phyloP scores from a whole-genome alignment of 495 filamentous ascomycete species.

The Penicillium alfredii region DNA sequence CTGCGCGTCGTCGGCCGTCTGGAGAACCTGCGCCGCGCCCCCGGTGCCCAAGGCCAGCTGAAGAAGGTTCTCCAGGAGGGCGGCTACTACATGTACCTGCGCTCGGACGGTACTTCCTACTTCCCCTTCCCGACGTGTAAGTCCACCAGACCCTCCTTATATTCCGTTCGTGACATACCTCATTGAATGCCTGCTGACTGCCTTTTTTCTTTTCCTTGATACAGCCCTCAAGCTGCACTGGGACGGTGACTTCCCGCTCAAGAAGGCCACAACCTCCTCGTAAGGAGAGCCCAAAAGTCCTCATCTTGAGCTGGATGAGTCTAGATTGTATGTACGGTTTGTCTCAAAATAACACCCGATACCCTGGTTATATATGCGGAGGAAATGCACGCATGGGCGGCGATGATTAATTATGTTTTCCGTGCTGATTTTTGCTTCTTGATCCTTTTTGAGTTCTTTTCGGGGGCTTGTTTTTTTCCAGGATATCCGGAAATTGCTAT shows the following conservation, averaged over 20 bases:
- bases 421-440: slow-evolving; percentile 3
- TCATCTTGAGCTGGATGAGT: background rate
- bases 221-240: slow-evolving; percentile 28
- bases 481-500: slow-evolving; percentile 11
- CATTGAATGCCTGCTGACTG: background rate
- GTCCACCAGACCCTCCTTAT: slow-evolving; percentile 10
- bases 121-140: slow-evolving; percentile 69
- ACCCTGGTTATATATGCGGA: background rate
- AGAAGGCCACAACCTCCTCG: background rate
- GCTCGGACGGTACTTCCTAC: slow-evolving; percentile 64
- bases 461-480: slow-evolving; percentile 1
- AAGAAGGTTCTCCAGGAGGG: slow-evolving; percentile 61
- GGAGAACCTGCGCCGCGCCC: slow-evolving; percentile 58
- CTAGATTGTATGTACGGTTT: background rate
- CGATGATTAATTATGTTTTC: slow-evolving; percentile 4
- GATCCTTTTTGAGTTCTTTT: too few relatives aligned
- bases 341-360: too few relatives aligned
- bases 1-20: slow-evolving; percentile 51
- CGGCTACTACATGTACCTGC: slow-evolving; percentile 63
- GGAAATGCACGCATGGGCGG: slow-evolving; percentile 1
- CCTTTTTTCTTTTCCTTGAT: too few relatives aligned
- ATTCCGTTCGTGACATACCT: background rate
- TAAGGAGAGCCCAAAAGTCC: background rate
- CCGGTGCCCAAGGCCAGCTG: slow-evolving; percentile 62
- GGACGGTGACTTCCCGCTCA: slow-evolving; percentile 18